Evolutionary conservation across 1,139 yeast species (phyloP).

Genomic region (Nakaseomyces delphensis): DNA sequence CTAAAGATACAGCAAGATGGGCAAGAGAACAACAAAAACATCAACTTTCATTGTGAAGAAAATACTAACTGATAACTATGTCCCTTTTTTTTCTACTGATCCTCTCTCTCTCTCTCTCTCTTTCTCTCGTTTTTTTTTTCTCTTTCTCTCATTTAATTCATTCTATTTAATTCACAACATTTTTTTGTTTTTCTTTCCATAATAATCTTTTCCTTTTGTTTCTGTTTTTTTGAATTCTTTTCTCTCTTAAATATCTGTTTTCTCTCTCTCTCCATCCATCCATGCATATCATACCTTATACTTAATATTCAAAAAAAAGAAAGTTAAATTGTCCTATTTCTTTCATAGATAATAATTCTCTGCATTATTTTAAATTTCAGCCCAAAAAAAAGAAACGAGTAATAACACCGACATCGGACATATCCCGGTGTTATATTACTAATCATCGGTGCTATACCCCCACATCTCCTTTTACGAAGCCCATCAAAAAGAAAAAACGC

Average conservation of each 20-base stretch:
- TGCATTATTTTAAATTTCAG: neutral
- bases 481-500: too few species aligned
- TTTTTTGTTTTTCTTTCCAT: neutral
- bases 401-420: too few species aligned
- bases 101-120: slow-evolving; percentile 11
- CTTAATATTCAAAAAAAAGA: too few species aligned
- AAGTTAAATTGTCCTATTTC: neutral
- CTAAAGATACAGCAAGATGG: slow-evolving; percentile 91
- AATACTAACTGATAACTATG: neutral
- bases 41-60: slow-evolving; percentile 26
- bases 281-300: too few species aligned
- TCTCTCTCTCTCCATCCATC: too few species aligned
- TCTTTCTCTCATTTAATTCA: slow-evolving; percentile 9
- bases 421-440: too few species aligned
- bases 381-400: neutral
- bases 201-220: slow-evolving; percentile 1
- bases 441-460: too few species aligned
- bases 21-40: slow-evolving; percentile 64
- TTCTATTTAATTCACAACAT: slow-evolving; percentile 1
- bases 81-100: slow-evolving; percentile 12
- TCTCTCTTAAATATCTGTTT: too few species aligned
- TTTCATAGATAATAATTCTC: neutral
- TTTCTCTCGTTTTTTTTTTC: slow-evolving; percentile 11
- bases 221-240: neutral
- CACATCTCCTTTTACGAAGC: too few species aligned